Evolutionary conservation across 2,329 filamentous ascomycete genomes (phyloP).

Genomic region (Epichloe festucae): DNA sequence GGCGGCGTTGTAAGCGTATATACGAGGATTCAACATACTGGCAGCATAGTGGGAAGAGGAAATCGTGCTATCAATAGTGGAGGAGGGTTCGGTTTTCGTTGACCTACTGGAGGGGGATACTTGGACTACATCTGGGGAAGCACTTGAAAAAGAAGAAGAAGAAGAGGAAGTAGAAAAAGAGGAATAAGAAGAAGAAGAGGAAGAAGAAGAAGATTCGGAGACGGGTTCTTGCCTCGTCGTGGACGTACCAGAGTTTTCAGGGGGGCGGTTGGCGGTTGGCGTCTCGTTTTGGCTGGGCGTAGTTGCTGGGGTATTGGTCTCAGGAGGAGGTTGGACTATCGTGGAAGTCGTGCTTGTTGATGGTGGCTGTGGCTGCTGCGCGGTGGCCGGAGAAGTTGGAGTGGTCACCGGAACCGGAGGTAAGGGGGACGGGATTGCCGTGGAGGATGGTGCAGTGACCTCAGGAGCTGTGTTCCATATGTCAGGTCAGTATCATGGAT

Average conservation of each 20-base stretch:
- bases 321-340: constrained; percentile 3
- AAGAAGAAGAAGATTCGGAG: constrained; percentile 16
- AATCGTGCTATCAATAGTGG: neutral
- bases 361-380: neutral
- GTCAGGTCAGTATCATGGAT: neutral
- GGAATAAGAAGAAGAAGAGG: neutral
- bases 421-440: neutral
- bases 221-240: constrained; percentile 15
- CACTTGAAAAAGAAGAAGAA: constrained; percentile 10
- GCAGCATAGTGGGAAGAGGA: constrained; percentile 12
- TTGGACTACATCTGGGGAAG: constrained; percentile 14
- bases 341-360: constrained; percentile 3
- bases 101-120: constrained; percentile 17
- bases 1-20: neutral
- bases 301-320: neutral
- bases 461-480: neutral
- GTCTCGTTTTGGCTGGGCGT: constrained; percentile 3
- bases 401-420: neutral
- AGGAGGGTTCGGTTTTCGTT: constrained; percentile 13
- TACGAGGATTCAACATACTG: constrained; percentile 15
- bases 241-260: constrained; percentile 15
- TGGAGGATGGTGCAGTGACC: neutral
- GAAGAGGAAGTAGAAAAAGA: constrained; percentile 13
- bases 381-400: neutral
- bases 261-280: constrained; percentile 2